Conservation (phyloP, 192 early-diverging fungal species). For the Bifiguratus adelaidae region DNA sequence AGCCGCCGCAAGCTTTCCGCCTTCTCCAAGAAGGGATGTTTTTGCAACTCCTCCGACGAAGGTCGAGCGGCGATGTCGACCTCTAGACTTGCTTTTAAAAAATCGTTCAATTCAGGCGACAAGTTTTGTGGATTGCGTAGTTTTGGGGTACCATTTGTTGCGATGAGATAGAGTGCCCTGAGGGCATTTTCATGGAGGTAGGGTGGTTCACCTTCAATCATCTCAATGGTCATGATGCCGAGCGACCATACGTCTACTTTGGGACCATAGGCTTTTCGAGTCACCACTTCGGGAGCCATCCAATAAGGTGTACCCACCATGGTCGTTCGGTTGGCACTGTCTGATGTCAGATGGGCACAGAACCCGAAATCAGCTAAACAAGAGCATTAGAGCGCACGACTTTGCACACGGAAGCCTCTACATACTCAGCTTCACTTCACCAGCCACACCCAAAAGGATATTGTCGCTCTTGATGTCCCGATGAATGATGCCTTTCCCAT, state of each 20-base stretch:
- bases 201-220: constrained; percentile 69
- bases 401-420: not conserved
- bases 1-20: no score
- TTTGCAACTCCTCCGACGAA: constrained; percentile 40
- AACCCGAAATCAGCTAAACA: constrained; percentile 83
- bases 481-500: constrained; percentile 66
- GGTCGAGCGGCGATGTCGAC: constrained; percentile 50
- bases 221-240: constrained; percentile 70
- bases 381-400: no score
- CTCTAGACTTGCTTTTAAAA: constrained; percentile 40
- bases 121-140: constrained; percentile 51
- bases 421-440: constrained; percentile 66
- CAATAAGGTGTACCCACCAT: constrained; percentile 81
- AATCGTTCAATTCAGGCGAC: constrained; percentile 39
- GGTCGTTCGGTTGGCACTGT: constrained; percentile 62
- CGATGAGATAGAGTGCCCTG: constrained; percentile 60
- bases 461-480: constrained; percentile 79
- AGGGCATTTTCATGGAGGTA: constrained; percentile 63
- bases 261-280: constrained; percentile 66
- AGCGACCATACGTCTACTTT: constrained; percentile 71
- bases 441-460: constrained; percentile 57
- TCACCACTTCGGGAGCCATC: constrained; percentile 90
- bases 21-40: constrained; percentile 44
- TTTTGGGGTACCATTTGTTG: constrained; percentile 69
- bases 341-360: constrained; percentile 71